phyloP scores from a whole-genome alignment of 495 filamentous ascomycete species.

The Podospora didyma region DNA sequence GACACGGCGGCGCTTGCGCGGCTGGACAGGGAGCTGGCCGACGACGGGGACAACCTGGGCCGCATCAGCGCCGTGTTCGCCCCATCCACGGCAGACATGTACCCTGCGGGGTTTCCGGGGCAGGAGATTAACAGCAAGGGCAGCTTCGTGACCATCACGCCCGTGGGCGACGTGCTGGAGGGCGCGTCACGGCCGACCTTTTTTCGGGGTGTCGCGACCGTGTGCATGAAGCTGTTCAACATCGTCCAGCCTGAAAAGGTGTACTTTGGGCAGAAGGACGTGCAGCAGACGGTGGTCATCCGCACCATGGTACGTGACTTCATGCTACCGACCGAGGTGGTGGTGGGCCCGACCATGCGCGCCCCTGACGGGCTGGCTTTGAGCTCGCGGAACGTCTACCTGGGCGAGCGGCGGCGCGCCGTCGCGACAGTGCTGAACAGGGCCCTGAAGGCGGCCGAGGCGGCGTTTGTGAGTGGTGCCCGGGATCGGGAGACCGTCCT shows the following conservation, averaged over 20 bases:
- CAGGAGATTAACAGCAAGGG: conserved; percentile 73
- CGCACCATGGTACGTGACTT: conserved; percentile 84
- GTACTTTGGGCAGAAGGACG: conserved; percentile 97
- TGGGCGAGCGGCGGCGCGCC: conserved; percentile 67
- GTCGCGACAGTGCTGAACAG: conserved; percentile 68
- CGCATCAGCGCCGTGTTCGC: conserved; percentile 79
- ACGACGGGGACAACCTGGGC: conserved; percentile 52
- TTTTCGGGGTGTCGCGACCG: conserved; percentile 92
- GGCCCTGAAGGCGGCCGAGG: conserved; percentile 67
- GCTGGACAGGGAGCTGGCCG: conserved; percentile 69
- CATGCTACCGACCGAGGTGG: conserved; percentile 70
- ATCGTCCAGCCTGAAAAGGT: conserved; percentile 81
- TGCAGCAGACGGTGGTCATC: conserved; percentile 93
- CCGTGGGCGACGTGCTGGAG: conserved; percentile 74
- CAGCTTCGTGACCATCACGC: conserved; percentile 91
- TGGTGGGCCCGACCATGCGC: conserved; percentile 69
- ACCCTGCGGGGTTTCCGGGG: conserved; percentile 78
- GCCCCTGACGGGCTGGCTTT: conserved; percentile 84
- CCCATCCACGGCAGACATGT: conserved; percentile 79
- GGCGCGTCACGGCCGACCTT: conserved; percentile 87
- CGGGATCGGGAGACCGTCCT: conserved; percentile 60
- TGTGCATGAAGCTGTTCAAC: conserved; percentile 97
- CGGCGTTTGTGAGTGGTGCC: conserved; percentile 50
- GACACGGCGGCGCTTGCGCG: conserved; percentile 63
- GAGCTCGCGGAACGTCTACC: conserved; percentile 91